Evolutionary conservation across 179 eudicot species (phyloP), one percentile per base, ranked within the genome.

Genomic region (Drosera spatulata): DNA sequence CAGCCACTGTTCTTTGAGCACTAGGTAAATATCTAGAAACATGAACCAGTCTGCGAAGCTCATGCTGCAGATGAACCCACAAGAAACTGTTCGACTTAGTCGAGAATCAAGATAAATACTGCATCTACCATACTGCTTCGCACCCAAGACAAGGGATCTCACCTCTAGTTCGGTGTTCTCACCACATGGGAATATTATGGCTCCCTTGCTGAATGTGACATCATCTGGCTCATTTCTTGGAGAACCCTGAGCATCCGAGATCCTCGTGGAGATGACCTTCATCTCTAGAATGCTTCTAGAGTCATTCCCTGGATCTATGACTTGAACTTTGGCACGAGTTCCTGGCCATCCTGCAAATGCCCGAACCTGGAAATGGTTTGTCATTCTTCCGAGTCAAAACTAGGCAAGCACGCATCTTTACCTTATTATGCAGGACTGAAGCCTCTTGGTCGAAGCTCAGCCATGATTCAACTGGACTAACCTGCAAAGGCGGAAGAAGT

Each of bases 271-370:
- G 68, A 91, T 82, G 46, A 91, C 70, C 70, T 91, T 91, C 48
- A 88, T 76, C 66, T 85, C 95, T 59, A 88, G 12, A 46, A 69
- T 67, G 58, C 63, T 81, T 13, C 58, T 53, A 47, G 67, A 63
- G 71, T 61, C 80, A 69, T 60, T 80, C 46, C 54, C 63, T 7
- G 69, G 53, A 56, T 80, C 77, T 55, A 77, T 46, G 44, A 67
- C 72, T 61, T 59, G 83, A 71, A 88, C 77, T 73, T 68, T 84
- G 41, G 87, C 85, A 68, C 95, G 87, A 63, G 98, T 91, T 50
- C 98, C 98, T 5, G 98, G 98, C 98, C 98, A 91, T 15, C 98
- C 95, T 78, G 96, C 81, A 77, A 91, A 86, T 65, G 96, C 96
- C 75, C 96, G 91, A 53, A 91, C 98, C 96, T 91, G 79, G 48